A percentile compares a stretch with the other conserved stretches of the same genome.
Evolutionary conservation across 1,139 yeast species (phyloP).

Genomic region (Suhomyces bokatorum): DNA sequence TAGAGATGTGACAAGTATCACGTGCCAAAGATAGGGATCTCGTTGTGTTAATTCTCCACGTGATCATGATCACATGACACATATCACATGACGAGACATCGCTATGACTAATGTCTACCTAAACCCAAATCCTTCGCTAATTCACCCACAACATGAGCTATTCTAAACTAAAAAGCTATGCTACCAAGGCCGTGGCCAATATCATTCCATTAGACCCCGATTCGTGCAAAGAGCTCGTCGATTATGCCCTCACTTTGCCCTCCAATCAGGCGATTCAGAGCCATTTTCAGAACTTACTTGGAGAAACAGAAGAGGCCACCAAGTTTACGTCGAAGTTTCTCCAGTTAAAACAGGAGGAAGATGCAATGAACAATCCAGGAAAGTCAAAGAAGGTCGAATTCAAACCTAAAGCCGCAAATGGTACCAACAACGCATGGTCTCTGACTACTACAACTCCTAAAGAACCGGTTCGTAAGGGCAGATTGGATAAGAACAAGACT

Average conservation of each 20-base stretch:
- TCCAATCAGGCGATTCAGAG: slow-evolving; percentile 44
- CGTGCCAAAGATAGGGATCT: no score
- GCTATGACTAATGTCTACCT: not conserved
- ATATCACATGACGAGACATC: not conserved
- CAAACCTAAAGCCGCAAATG: not conserved
- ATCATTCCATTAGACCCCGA: slow-evolving; percentile 47
- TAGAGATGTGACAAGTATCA: no score
- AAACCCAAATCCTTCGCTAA: not conserved
- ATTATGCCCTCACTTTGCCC: slow-evolving; percentile 45
- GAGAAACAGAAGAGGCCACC: slow-evolving; percentile 50
- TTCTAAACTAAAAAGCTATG: slow-evolving; percentile 29
- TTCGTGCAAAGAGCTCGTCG: slow-evolving; percentile 40
- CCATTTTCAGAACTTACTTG: slow-evolving; percentile 54
- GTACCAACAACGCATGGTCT: slow-evolving; percentile 11
- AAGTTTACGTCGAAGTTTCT: slow-evolving; percentile 39
- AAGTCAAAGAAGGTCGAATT: slow-evolving; percentile 14
- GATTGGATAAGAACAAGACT: slow-evolving; percentile 23
- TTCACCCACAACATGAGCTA: slow-evolving; percentile 14
- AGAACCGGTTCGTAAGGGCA: slow-evolving; percentile 24
- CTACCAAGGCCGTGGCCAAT: slow-evolving; percentile 32
- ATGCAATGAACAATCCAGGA: slow-evolving; percentile 7
- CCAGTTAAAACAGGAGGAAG: slow-evolving; percentile 23
- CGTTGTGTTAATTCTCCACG: no score
- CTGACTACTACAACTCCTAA: slow-evolving; percentile 12
- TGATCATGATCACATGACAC: not conserved